Evolutionary conservation across 1,284 basidiomycete species (phyloP), one percentile per base, ranked within the genome.

Genomic region (Sanguinoderma infundibulare): DNA sequence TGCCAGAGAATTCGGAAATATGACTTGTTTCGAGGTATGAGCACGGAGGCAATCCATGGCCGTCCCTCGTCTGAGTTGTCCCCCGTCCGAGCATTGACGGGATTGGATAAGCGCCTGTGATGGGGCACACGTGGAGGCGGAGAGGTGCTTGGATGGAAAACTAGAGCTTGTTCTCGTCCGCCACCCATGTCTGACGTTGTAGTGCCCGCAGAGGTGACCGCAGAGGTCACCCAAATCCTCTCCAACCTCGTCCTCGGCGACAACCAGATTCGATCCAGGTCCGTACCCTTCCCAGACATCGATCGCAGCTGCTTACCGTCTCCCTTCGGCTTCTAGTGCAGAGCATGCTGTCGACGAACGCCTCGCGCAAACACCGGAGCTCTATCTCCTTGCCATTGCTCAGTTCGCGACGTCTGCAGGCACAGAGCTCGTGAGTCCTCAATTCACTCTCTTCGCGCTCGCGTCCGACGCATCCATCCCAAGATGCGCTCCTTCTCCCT

Each of bases 401-500:
- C 89, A 92, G 74, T 91, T 91, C 64, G 85, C 90, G 12, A 85
- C 88, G 17, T 79, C 81, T 34, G 87, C 89, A 36, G 87, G 90
- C 68, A 89, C 87, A 0, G 89, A 91, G 73, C 85, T 91, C 74
- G 90, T 90, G 69, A 74, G 84, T 36, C 57, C 44, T 57, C 20
- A n/a, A n/a, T n/a, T n/a, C 35, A 26, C 5, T 26, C 12, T 39
- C 17, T 52, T 47, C 10, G 7, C 40, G 10, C 30, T n/a, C 15
- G 36, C 51, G 24, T 30, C 51, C 38, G 59, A 51, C 24, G 4
- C 49, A 17, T 38, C 28, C 55, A 24, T 20, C 24, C 46, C 40
- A 65, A 91, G 89, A 92, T 92, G 90, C 86, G 91, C 39, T 90
- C 90, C 0, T 93, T 93, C 73, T 90, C 90, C 2, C 79, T 92